phyloP scores from a whole-genome alignment of 768 basidiomycete species.

The Pleurotus ostreatus region DNA sequence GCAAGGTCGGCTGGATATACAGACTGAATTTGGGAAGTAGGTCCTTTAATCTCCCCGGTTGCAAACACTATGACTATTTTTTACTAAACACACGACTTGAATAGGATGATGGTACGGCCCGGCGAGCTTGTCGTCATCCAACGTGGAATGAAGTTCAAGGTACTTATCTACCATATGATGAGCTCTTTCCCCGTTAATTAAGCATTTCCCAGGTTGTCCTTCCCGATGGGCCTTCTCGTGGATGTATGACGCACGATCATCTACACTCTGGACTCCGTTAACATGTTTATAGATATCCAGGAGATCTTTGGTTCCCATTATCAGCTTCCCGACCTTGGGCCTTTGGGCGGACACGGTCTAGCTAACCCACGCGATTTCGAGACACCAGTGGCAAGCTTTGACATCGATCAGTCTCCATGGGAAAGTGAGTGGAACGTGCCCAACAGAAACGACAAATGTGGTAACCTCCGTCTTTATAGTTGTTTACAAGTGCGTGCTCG shows the following conservation, averaged over 20 bases:
- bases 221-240: slow-evolving; percentile 58
- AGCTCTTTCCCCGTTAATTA: not conserved
- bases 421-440: slow-evolving; percentile 33
- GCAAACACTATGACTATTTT: not conserved
- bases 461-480: slow-evolving; percentile 22
- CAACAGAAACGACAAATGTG: not conserved
- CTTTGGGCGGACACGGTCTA: slow-evolving; percentile 62
- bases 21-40: slow-evolving; percentile 66
- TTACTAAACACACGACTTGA: not conserved
- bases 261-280: not conserved
- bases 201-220: slow-evolving; percentile 32
- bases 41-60: slow-evolving; percentile 14
- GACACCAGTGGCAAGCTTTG: slow-evolving; percentile 59
- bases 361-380: slow-evolving; percentile 66
- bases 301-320: slow-evolving; percentile 65
- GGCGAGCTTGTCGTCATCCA: slow-evolving; percentile 66
- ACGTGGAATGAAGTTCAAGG: slow-evolving; percentile 66
- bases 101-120: slow-evolving; percentile 55
- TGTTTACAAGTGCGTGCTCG: slow-evolving; percentile 53
- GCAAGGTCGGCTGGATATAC: slow-evolving; percentile 61
- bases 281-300: slow-evolving; percentile 43
- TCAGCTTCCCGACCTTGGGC: slow-evolving; percentile 60
- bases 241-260: slow-evolving; percentile 37
- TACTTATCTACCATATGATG: slow-evolving; percentile 16
- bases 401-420: slow-evolving; percentile 60